Base-by-base conservation (phyloP, 2,329 filamentous ascomycete genomes). In the Epichloe glyceriae region DNA sequence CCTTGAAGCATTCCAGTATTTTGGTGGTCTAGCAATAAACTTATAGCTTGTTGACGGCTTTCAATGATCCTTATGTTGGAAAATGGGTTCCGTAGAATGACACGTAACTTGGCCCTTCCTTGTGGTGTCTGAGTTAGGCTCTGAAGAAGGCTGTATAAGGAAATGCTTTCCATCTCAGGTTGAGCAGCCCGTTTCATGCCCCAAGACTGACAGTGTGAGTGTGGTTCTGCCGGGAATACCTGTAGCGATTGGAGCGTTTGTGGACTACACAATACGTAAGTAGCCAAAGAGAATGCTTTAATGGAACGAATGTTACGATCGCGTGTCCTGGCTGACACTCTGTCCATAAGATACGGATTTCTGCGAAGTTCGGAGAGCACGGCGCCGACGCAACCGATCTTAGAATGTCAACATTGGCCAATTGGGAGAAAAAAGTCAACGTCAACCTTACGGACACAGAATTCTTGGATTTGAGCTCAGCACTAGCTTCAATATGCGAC, bases 301-400 rank as follows among this genome's bases (percentile, higher is more conserved):
- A 53, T 35, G 20, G n/a, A 42, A n/a, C 22, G 44, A 12, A 49
- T 19, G 7, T 30, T 33, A 20, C 22, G 14, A 49, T 26, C 14
- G n/a, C 10, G 34, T 20, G 22, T 4, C 37, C 22, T 22, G n/a
- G 15, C 11, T 38, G 22, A 19, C 22, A 12, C 10, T 12, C 10
- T 12, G 22, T 41, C 6, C 12, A 17, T 5, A 4, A 80, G 75
- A 3, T 78, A 74, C 39, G 81, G 59, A 35, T 62, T 60, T 49
- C 87, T 80, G 58, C 88, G 80, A 22, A 96, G 66, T 56, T 94
- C 87, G 5, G 78, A 76, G n/a, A 97, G 68, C 2, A 97, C 70
- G 26, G 90, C 90, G n/a, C 90, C 88, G 26, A 85, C 86, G 66
- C 93, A 97, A 3, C 88, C 86, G 46, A 95, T 72, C 71, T 82